phyloP scores from a whole-genome alignment of 768 basidiomycete genomes.

The Leccinum subgranulosum region DNA sequence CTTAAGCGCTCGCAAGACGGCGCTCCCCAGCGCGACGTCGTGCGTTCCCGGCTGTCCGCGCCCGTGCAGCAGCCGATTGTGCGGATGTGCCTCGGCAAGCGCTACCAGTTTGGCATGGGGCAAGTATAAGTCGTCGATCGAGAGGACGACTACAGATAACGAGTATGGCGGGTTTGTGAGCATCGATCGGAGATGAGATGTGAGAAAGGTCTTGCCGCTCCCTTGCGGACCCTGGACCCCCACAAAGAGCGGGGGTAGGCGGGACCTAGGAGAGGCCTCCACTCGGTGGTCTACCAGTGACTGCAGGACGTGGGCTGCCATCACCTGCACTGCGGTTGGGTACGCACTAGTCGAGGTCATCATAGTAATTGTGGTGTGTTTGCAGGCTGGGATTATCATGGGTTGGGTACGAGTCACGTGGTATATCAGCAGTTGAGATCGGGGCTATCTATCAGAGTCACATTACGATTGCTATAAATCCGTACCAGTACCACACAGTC shows the following conservation, averaged over 20 bases:
- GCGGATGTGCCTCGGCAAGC: slow-evolving; percentile 48
- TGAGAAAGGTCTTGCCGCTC: slow-evolving; percentile 85
- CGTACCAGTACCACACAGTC: slow-evolving; percentile 21
- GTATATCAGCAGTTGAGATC: neutral
- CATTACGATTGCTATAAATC: slow-evolving; percentile 30
- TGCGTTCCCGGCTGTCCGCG: slow-evolving; percentile 95
- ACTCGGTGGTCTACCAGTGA: slow-evolving; percentile 35
- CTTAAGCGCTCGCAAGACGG: slow-evolving; percentile 50
- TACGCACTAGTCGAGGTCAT: slow-evolving; percentile 15
- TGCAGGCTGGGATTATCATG: neutral
- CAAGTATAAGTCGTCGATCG: slow-evolving; percentile 86
- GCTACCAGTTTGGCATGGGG: slow-evolving; percentile 57
- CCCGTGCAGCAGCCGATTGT: slow-evolving; percentile 69
- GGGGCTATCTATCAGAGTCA: slow-evolving; percentile 6
- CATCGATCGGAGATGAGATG: slow-evolving; percentile 48
- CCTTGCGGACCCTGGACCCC: slow-evolving; percentile 94
- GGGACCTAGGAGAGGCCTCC: slow-evolving; percentile 6
- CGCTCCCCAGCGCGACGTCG: slow-evolving; percentile 64
- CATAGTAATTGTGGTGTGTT: neutral
- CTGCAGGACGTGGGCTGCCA: slow-evolving; percentile 37
- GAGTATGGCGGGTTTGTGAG: slow-evolving; percentile 44
- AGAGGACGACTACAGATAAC: slow-evolving; percentile 61
- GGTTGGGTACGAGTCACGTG: slow-evolving; percentile 12
- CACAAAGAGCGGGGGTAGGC: slow-evolving; percentile 64
- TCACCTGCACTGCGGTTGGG: slow-evolving; percentile 36